Conservation (phyloP, 176 grass and related monocot genomes). For the Ensete ventricosum region DNA sequence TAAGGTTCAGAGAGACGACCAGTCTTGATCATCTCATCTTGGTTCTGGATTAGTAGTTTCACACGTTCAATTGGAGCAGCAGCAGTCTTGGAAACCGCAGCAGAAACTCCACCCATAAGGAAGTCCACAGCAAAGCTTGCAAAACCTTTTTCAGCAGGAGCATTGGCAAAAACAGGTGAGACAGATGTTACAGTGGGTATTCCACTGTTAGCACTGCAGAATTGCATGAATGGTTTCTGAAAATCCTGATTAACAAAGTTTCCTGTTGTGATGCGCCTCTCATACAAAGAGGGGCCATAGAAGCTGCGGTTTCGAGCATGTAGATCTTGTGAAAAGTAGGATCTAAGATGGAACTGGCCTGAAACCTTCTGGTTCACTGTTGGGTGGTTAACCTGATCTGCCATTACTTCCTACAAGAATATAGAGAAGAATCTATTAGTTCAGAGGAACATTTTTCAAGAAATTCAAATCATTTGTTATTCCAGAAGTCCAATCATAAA, state of each 20-base stretch:
- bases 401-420: conserved; percentile 42
- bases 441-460: too few relatives aligned
- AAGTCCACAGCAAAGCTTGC: conserved; percentile 40
- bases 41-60: too few relatives aligned
- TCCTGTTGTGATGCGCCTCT: conserved; percentile 33
- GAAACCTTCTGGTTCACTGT: conserved; percentile 58
- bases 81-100: too few relatives aligned
- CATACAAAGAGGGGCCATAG: conserved; percentile 27
- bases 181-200: conserved; percentile 22
- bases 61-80: too few relatives aligned
- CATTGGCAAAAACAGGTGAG: conserved; percentile 52
- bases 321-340: conserved; percentile 41
- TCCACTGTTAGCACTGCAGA: conserved; percentile 26
- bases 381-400: conserved; percentile 45
- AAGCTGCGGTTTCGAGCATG: conserved; percentile 43
- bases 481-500: too few relatives aligned
- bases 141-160: conserved; percentile 59
- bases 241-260: conserved; percentile 38
- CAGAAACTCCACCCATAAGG: too few relatives aligned
- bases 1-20: conserved; percentile 78
- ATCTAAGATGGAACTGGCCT: conserved; percentile 56
- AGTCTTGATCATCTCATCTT: conserved; percentile 29
- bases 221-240: conserved; percentile 22
- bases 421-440: too few relatives aligned
- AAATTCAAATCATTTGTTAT: too few relatives aligned